Evolutionary conservation across 2,329 filamentous ascomycete genomes (phyloP).

Genomic region (Herpotrichia juniperi): DNA sequence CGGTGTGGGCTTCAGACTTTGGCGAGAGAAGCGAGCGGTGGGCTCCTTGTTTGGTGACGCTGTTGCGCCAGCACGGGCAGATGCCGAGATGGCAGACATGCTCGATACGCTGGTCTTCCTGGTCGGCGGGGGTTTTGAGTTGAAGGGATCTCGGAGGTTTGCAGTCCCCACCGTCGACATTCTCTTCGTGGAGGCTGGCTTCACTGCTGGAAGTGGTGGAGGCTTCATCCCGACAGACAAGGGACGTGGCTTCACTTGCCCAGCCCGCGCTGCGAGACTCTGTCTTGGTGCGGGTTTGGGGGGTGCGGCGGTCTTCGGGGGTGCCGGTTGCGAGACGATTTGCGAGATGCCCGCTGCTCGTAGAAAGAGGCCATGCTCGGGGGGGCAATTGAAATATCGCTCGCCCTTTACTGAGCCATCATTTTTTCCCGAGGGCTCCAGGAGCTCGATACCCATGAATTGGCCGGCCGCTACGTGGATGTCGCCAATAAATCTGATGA

Average conservation of each 20-base stretch:
- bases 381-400: slow-evolving; percentile 82
- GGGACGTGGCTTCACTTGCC: not conserved
- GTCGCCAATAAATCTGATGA: slow-evolving; percentile 79
- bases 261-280: not conserved
- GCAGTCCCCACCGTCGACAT: not conserved
- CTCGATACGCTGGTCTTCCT: slow-evolving; percentile 28
- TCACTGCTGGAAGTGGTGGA: not conserved
- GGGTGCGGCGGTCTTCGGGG: slow-evolving; percentile 31
- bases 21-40: slow-evolving; percentile 1
- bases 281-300: not conserved
- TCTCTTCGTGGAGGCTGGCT: not conserved
- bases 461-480: slow-evolving; percentile 81
- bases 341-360: slow-evolving; percentile 71
- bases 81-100: slow-evolving; percentile 16
- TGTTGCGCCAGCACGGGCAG: slow-evolving; percentile 2
- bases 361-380: slow-evolving; percentile 82
- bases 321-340: slow-evolving; percentile 49
- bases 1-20: slow-evolving; percentile 9
- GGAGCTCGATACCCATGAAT: slow-evolving; percentile 89
- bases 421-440: slow-evolving; percentile 84
- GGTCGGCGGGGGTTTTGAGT: slow-evolving; percentile 6
- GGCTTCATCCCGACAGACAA: not conserved
- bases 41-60: slow-evolving; percentile 2
- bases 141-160: not conserved
- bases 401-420: slow-evolving; percentile 88